phyloP scores from a whole-genome alignment of 495 filamentous ascomycete species.

The Cudoniella acicularis region DNA sequence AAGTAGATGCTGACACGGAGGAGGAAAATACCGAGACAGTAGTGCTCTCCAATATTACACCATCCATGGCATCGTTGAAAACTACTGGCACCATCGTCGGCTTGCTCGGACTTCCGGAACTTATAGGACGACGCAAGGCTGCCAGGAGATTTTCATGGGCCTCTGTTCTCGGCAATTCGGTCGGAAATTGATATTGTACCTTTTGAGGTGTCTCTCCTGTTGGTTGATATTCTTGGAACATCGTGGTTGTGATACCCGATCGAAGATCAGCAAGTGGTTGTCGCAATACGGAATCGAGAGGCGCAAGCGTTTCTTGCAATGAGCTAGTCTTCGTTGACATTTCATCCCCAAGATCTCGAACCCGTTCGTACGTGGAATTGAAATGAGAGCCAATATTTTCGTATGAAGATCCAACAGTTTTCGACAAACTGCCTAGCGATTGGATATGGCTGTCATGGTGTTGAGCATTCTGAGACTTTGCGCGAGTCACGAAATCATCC shows the following conservation, averaged over 20 bases:
- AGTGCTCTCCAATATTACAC: constrained; percentile 31
- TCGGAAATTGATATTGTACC: constrained; percentile 69
- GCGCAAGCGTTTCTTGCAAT: constrained; percentile 52
- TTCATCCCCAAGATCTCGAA: constrained; percentile 60
- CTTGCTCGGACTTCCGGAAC: constrained; percentile 13
- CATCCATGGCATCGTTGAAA: constrained; percentile 22
- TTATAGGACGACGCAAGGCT: constrained; percentile 15
- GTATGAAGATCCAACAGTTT: constrained; percentile 67
- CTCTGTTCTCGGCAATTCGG: constrained; percentile 70
- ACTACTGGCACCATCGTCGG: constrained; percentile 19
- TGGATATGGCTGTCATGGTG: constrained; percentile 64
- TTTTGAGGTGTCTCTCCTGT: constrained; percentile 88
- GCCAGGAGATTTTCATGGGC: constrained; percentile 49
- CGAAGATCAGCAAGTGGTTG: constrained; percentile 68
- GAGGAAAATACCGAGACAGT: constrained; percentile 32
- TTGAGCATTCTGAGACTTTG: constrained; percentile 72
- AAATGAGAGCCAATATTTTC: constrained; percentile 62
- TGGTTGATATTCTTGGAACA: constrained; percentile 70
- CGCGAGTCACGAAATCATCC: constrained; percentile 84
- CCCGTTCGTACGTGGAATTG: constrained; percentile 53
- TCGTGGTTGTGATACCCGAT: constrained; percentile 52
- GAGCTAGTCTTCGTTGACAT: constrained; percentile 49
- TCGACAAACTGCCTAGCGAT: constrained; percentile 57
- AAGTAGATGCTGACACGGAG: constrained; percentile 25
- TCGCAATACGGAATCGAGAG: constrained; percentile 57